A percentile compares a stretch with the other conserved stretches of the same genome.
Evolutionary conservation across 2,329 filamentous ascomycete genomes (phyloP).

Genomic region (Trichoderma sp.): DNA sequence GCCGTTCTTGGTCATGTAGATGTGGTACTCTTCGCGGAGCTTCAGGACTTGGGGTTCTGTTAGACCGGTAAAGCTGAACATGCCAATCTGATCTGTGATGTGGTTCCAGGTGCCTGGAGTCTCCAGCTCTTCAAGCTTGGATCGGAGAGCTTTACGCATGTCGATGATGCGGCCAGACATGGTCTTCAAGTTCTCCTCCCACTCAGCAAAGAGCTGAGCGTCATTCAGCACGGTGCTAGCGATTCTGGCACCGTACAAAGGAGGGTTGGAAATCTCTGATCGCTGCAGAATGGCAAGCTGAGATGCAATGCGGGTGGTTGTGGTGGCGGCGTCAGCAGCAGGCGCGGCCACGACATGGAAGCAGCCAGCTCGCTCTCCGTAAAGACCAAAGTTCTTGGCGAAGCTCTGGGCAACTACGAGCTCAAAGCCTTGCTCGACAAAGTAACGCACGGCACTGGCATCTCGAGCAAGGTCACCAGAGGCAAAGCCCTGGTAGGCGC

Average conservation of each 20-base stretch:
- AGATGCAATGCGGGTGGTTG: conserved; percentile 66
- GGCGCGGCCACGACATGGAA: conserved; percentile 89
- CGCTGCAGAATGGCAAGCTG: conserved; percentile 94
- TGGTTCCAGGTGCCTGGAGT: conserved; percentile 95
- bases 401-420: conserved; percentile 89
- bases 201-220: conserved; percentile 74
- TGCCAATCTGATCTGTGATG: conserved; percentile 98
- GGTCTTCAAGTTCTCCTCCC: conserved; percentile 85
- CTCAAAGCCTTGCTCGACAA: conserved; percentile 87
- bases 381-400: conserved; percentile 97
- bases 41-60: conserved; percentile 68
- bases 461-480: conserved; percentile 84
- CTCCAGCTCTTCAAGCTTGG: conserved; percentile 76
- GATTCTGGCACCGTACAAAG: conserved; percentile 88
- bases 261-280: conserved; percentile 96
- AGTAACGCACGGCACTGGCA: conserved; percentile 90
- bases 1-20: conserved; percentile 97
- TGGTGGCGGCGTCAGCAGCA: conserved; percentile 60
- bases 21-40: conserved; percentile 66
- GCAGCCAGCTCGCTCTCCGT: conserved; percentile 92
- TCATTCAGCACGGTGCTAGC: conserved; percentile 84
- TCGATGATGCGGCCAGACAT: conserved; percentile 95
- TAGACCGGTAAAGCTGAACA: conserved; percentile 94
- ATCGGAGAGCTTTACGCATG: conserved; percentile 78
- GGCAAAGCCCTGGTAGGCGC: conserved; percentile 95